Conservation (phyloP, 169 alveolate species). For the Plasmodium coatneyi region DNA sequence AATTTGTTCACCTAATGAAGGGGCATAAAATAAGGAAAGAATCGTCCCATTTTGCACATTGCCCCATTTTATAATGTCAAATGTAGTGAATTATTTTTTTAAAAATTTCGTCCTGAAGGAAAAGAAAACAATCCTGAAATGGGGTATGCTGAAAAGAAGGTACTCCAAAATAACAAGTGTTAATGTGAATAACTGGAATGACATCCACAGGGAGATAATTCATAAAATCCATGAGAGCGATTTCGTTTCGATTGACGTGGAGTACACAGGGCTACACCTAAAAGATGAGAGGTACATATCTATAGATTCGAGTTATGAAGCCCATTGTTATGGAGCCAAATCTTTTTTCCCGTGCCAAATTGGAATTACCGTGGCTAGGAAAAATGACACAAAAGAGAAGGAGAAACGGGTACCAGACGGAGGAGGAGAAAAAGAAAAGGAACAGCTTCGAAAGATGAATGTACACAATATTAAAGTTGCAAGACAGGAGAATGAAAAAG, state of each 20-base stretch:
- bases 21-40: neutral
- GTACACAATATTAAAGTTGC: constrained; percentile 25
- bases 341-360: constrained; percentile 89
- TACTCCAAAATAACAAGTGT: constrained; percentile 75
- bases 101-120: constrained; percentile 69
- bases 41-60: neutral
- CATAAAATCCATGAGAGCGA: constrained; percentile 79
- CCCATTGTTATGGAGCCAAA: constrained; percentile 89
- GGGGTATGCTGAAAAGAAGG: constrained; percentile 15
- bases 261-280: constrained; percentile 86
- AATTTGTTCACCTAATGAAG: neutral
- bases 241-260: constrained; percentile 86
- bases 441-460: neutral
- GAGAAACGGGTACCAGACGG: constrained; percentile 1
- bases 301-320: constrained; percentile 88
- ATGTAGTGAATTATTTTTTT: constrained; percentile 36
- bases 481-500: neutral
- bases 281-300: constrained; percentile 88
- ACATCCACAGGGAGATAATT: constrained; percentile 55
- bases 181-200: constrained; percentile 72
- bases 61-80: constrained; percentile 29
- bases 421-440: neutral
- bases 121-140: constrained; percentile 15
- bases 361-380: constrained; percentile 88
- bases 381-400: constrained; percentile 7